Evolutionary conservation across 305 asterid species (phyloP), one percentile per base, ranked within the genome.

Genomic region (Euphrasia arctica): DNA sequence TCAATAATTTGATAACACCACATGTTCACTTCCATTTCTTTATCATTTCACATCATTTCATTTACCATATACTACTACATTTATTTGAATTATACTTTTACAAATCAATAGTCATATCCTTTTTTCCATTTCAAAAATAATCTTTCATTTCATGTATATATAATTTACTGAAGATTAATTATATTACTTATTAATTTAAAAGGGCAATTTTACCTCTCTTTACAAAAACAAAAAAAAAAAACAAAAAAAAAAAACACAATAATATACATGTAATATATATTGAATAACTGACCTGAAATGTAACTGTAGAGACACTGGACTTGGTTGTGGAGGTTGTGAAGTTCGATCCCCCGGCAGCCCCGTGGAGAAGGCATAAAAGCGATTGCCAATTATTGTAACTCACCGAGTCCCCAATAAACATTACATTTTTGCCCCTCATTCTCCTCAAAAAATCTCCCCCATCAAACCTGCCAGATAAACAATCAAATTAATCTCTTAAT

Each of bases 321-420:
- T 58, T 18, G 9, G 18, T 2, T 14, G 1, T 2, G 10, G 10
- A 13, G 15, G 31, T 7, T 3, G 49, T 60, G 66, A 43, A 28
- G 32, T 66, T 48, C 34, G 70, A 9, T 18, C 57, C n/a, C 13
- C 42, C 68, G 0, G 34, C 70, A 1, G 70, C 72, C 15, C 15
- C 60, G 36, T 54, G 62, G 6, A 80, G 76, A 54, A 77, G 22
- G 22, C 22, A 18, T 18, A 18, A 18, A 18, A 18, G 22, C 22
- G 22, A 18, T 18, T 18, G 22, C 70, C 67, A 71, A 0, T 73
- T 83, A 57, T 81, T 74, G 0, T 25, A 55, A 65, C 86, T 81
- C 41, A 81, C 67, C 1, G 86, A 81, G 32, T 81, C 86, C 52
- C 86, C 82, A 1, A 78, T 62, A 5, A 78, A 81, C 78, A 81